These are phyloP conservation scores for Mycena vitilis DNA, from an alignment of 768 basidiomycete species.

Conservation along the genomic window DNA sequence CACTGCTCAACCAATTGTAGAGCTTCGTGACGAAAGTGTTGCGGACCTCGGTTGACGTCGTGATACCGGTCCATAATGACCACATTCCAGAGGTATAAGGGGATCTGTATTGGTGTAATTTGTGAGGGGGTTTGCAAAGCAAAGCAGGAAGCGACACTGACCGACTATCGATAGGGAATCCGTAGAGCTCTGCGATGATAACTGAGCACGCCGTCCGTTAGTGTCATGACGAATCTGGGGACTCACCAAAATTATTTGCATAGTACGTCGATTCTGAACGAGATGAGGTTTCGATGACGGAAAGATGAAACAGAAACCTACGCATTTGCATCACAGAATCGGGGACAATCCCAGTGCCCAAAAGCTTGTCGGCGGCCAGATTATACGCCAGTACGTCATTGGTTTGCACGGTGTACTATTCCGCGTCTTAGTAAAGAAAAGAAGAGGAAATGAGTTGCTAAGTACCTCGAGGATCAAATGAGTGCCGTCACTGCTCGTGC, in stretches of 20 bases:
- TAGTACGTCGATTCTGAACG: conserved; percentile 61
- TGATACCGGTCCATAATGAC: conserved; percentile 69
- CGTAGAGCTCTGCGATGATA: conserved; percentile 7
- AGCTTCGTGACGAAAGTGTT: conserved; percentile 64
- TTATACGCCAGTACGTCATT: conserved; percentile 55
- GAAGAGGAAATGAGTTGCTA: not conserved
- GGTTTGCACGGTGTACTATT: conserved; percentile 10
- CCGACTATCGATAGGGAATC: conserved; percentile 17
- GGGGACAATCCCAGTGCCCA: conserved; percentile 66
- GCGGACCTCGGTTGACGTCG: conserved; percentile 56
- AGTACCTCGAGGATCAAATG: conserved; percentile 16
- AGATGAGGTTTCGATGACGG: not conserved
- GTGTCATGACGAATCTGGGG: not conserved
- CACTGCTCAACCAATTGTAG: conserved; percentile 60
- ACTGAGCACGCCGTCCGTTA: not conserved
- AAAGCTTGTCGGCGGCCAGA: conserved; percentile 68
- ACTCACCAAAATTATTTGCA: conserved; percentile 55
- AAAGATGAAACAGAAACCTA: conserved; percentile 37
- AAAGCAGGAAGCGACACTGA: conserved; percentile 2
- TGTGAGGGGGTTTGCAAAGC: too few relatives aligned
- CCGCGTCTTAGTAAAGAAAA: not conserved
- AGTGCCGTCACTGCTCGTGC: conserved; percentile 13
- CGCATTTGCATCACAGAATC: conserved; percentile 58
- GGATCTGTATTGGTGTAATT: conserved; percentile 49
- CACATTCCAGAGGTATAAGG: conserved; percentile 42